Evolutionary conservation across 768 basidiomycete species (phyloP).

Genomic region (Hygrocybe coccinea): DNA sequence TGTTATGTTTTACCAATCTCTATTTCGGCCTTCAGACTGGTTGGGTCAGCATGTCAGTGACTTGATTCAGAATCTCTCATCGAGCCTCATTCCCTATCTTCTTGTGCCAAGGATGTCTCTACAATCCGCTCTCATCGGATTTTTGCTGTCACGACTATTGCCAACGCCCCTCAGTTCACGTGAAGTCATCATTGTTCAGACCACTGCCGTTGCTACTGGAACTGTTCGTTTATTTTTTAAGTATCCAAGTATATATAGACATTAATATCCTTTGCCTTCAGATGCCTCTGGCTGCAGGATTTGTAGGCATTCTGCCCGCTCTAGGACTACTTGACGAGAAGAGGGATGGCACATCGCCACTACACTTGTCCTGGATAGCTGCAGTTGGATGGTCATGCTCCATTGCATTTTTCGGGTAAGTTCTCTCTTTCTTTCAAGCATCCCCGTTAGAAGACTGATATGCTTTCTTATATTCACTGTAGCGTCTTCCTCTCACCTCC

Average conservation of each 20-base stretch:
- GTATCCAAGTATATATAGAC: not conserved
- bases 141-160: conserved; percentile 72
- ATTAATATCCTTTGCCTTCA: not conserved
- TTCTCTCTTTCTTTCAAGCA: too few relatives aligned
- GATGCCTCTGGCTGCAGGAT: conserved; percentile 80
- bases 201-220: conserved; percentile 93
- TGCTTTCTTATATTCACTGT: conserved; percentile 2
- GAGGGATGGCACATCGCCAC: conserved; percentile 71
- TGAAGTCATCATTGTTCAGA: conserved; percentile 91
- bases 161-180: conserved; percentile 77
- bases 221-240: conserved; percentile 19
- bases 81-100: not conserved
- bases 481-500: conserved; percentile 96
- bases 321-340: conserved; percentile 69
- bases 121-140: conserved; percentile 90
- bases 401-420: conserved; percentile 87
- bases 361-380: conserved; percentile 67
- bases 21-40: conserved; percentile 85
- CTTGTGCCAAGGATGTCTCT: conserved; percentile 75
- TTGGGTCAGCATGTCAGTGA: conserved; percentile 77
- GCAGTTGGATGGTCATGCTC: conserved; percentile 85
- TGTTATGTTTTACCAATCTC: conserved; percentile 90
- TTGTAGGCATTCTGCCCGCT: conserved; percentile 93
- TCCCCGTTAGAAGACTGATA: conserved; percentile 1
- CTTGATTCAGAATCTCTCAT: not conserved